Evolutionary conservation across 352 stramenopile genomes (phyloP), one percentile per base, ranked within the genome.

Genomic region (Globisporangium nodosum): DNA sequence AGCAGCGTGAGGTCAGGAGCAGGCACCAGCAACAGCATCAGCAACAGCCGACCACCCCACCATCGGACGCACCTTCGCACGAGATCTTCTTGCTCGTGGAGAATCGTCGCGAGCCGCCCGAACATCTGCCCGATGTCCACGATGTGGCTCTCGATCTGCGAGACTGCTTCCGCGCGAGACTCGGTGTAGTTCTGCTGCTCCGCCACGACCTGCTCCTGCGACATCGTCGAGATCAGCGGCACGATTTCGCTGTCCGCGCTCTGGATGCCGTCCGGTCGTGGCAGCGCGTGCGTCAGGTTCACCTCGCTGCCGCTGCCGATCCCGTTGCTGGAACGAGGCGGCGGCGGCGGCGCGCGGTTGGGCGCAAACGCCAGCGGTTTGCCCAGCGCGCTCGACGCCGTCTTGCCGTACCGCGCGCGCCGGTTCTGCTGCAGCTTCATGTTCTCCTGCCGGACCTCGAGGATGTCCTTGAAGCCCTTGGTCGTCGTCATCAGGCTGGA

Each of bases 101-200:
- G 90, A 55, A 94, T 68, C 31, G 79, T 87, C 33, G 85, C 85
- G 59, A 94, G 74, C 18, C 81, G 76, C 15, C 83, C 79, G 56
- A 92, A 94, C 60, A 92, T 74, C 61, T 94, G 81, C 0, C 82
- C 82, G 37, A 94, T 89, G 62, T 94, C 85, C 33, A 94, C 85
- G 51, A 92, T 90, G 54, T 94, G 85, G 64, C 80, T 91, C 64
- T 94, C 79, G 57, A 94, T 94, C 57, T 90, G 77, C n/a, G 78
- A 77, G 43, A 94, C 84, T 1, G 85, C 85, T 53, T 91, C 82
- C 0, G 82, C 79, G 33, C 85, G 76, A 7, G 78, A 78, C 42
- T 86, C 78, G 20, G 78, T 84, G 61, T 94, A 91, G 54, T 84
- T 87, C 52, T 90, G 84, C 65, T 92, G 76, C 54, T 87, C 78